These are phyloP conservation scores for Yamadazyma buinensis DNA, from an alignment of 1,139 yeast genomes.

Conservation along the genomic window DNA sequence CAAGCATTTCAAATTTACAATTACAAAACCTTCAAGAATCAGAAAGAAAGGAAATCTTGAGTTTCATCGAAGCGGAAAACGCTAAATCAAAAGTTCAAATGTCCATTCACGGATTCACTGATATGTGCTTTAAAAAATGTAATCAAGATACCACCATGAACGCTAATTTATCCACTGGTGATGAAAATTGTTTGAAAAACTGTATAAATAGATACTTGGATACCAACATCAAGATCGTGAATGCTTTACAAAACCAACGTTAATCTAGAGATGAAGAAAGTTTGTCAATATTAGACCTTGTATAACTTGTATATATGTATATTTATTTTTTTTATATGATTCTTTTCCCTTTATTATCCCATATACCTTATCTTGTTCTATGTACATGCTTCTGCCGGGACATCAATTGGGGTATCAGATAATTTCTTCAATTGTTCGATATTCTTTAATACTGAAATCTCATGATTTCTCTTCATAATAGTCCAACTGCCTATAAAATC, in stretches of 20 bases:
- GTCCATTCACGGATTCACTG: slow-evolving; percentile 83
- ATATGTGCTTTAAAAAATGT: slow-evolving; percentile 88
- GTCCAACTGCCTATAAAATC: slow-evolving; percentile 35
- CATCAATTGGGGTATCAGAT: slow-evolving; percentile 1
- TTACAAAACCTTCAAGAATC: slow-evolving; percentile 64
- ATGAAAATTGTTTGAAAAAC: slow-evolving; percentile 71
- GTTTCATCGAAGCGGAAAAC: slow-evolving; percentile 78
- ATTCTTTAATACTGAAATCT: neutral
- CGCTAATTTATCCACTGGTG: slow-evolving; percentile 50
- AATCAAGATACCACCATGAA: slow-evolving; percentile 48
- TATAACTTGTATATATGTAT: neutral
- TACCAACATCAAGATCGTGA: slow-evolving; percentile 81
- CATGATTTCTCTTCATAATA: slow-evolving; percentile 1
- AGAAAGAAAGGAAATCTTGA: slow-evolving; percentile 69
- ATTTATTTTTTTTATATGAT: neutral
- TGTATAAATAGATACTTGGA: slow-evolving; percentile 86
- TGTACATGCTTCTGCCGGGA: too few relatives aligned
- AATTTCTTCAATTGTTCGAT: neutral
- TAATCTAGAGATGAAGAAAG: too few relatives aligned
- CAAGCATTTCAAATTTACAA: slow-evolving; percentile 56
- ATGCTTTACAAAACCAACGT: slow-evolving; percentile 43
- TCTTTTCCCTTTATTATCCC: too few relatives aligned
- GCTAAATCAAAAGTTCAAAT: slow-evolving; percentile 85
- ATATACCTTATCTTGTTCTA: too few relatives aligned
- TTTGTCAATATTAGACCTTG: slow-evolving; percentile 15